Evolutionary conservation across 2,329 filamentous ascomycete genomes (phyloP).

Genomic region (Aureobasidium uvarum): DNA sequence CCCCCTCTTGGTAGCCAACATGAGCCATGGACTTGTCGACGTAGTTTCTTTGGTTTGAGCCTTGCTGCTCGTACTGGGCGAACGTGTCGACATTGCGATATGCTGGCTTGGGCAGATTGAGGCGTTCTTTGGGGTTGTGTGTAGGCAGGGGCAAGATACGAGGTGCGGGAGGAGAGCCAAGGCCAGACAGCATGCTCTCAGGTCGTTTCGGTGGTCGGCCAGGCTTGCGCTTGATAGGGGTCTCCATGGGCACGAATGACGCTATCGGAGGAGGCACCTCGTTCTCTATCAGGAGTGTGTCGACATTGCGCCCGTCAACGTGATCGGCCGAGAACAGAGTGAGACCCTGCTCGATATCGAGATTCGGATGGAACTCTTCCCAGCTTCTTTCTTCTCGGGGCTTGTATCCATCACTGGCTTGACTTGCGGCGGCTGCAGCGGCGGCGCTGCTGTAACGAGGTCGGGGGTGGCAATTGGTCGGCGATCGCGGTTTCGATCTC

Average conservation of each 20-base stretch:
- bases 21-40: slow-evolving; percentile 96
- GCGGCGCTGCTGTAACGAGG: slow-evolving; percentile 84
- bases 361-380: slow-evolving; percentile 95
- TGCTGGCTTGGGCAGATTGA: slow-evolving; percentile 73
- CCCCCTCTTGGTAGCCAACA: slow-evolving; percentile 92
- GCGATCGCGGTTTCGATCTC: slow-evolving; percentile 38
- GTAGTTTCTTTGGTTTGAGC: slow-evolving; percentile 74
- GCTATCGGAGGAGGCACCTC: slow-evolving; percentile 22
- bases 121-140: slow-evolving; percentile 74
- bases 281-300: slow-evolving; percentile 2
- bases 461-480: slow-evolving; percentile 49
- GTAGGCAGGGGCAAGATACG: slow-evolving; percentile 74
- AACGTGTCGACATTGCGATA: slow-evolving; percentile 79
- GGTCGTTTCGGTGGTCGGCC: slow-evolving; percentile 64
- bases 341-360: slow-evolving; percentile 82
- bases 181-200: slow-evolving; percentile 59
- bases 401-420: slow-evolving; percentile 94
- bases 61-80: slow-evolving; percentile 77
- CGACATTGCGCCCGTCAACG: slow-evolving; percentile 65
- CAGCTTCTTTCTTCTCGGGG: slow-evolving; percentile 93
- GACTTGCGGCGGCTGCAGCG: slow-evolving; percentile 80
- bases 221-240: slow-evolving; percentile 56
- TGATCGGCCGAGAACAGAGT: slow-evolving; percentile 78
- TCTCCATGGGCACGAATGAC: slow-evolving; percentile 33
- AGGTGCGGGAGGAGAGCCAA: slow-evolving; percentile 59